These are phyloP conservation scores for Coprinopsis sp. DNA, from an alignment of 768 basidiomycete species.

Conservation along the genomic window DNA sequence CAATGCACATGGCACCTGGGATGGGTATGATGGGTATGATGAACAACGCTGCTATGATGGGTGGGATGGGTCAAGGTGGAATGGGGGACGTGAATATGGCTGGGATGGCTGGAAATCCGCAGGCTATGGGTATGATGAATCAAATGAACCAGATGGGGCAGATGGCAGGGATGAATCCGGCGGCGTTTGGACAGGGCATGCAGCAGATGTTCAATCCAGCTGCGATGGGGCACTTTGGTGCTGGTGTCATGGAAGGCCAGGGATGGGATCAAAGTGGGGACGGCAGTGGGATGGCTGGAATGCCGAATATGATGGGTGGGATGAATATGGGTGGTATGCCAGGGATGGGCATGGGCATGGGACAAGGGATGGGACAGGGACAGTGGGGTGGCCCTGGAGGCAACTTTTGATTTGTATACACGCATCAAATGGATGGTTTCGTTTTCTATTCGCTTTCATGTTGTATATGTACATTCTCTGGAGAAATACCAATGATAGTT, in stretches of 20 bases:
- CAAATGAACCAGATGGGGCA: conserved; percentile 14
- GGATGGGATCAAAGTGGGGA: conserved; percentile 11
- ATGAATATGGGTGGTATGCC: conserved; percentile 21
- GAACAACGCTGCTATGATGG: conserved; percentile 26
- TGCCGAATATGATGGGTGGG: conserved; percentile 15
- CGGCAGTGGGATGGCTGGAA: conserved; percentile 11
- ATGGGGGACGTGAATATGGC: conserved; percentile 17
- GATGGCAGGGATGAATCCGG: conserved; percentile 18
- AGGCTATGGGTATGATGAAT: conserved; percentile 11
- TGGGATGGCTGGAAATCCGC: conserved; percentile 16
- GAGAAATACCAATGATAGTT: background rate
- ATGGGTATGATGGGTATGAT: conserved; percentile 16
- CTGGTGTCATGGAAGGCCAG: conserved; percentile 5
- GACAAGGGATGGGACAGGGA: conserved; percentile 19
- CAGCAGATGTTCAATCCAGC: conserved; percentile 6
- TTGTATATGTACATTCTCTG: too few relatives aligned
- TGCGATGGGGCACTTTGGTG: conserved; percentile 6
- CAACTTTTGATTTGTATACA: conserved; percentile 9
- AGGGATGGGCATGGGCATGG: conserved; percentile 19
- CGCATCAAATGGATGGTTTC: conserved; percentile 1
- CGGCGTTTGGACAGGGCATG: conserved; percentile 6
- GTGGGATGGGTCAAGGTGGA: conserved; percentile 14
- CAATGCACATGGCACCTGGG: conserved; percentile 23
- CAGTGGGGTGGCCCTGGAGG: conserved; percentile 19
- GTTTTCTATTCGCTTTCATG: background rate